Percentiles rank a stretch among this genome's conserved stretches.
Conservation (phyloP, 1,139 yeast species). For the Williopsis jadinii region DNA sequence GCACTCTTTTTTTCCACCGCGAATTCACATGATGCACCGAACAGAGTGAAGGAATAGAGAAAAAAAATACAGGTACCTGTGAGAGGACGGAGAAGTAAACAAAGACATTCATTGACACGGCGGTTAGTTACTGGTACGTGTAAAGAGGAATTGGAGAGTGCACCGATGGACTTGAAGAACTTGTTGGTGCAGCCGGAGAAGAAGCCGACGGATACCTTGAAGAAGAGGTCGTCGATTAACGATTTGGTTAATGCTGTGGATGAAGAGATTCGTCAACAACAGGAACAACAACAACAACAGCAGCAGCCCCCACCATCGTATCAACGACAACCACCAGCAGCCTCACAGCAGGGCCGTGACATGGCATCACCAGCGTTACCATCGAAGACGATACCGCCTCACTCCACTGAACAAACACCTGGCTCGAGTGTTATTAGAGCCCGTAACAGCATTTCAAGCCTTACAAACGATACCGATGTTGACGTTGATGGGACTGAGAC, state of each 20-base stretch:
- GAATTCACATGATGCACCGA: too few species aligned
- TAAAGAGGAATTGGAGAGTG: neutral
- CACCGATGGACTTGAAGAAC: slow-evolving; percentile 17
- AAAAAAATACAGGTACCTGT: too few species aligned
- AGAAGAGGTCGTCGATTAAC: slow-evolving; percentile 25
- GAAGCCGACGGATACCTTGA: slow-evolving; percentile 13
- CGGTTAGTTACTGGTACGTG: too few species aligned
- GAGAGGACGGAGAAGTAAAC: too few species aligned
- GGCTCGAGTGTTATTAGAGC: slow-evolving; percentile 15
- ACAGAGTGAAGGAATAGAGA: too few species aligned
- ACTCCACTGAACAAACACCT: neutral
- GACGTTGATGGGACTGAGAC: slow-evolving; percentile 34
- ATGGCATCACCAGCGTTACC: slow-evolving; percentile 1
- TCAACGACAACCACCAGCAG: neutral
- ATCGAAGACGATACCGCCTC: slow-evolving; percentile 1
- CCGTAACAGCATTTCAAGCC: slow-evolving; percentile 38
- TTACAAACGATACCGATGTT: slow-evolving; percentile 41
- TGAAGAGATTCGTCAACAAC: slow-evolving; percentile 4
- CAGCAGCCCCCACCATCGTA: slow-evolving; percentile 10
- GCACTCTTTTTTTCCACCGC: too few species aligned
- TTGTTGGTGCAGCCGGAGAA: slow-evolving; percentile 7
- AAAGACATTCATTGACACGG: too few species aligned
- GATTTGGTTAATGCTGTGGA: slow-evolving; percentile 28
- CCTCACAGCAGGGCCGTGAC: too few species aligned
- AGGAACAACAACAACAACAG: slow-evolving; percentile 5